Evolutionary conservation across 2,329 filamentous ascomycete genomes (phyloP), one percentile per base, ranked within the genome.

Genomic region (Fusarium euwallaceae): DNA sequence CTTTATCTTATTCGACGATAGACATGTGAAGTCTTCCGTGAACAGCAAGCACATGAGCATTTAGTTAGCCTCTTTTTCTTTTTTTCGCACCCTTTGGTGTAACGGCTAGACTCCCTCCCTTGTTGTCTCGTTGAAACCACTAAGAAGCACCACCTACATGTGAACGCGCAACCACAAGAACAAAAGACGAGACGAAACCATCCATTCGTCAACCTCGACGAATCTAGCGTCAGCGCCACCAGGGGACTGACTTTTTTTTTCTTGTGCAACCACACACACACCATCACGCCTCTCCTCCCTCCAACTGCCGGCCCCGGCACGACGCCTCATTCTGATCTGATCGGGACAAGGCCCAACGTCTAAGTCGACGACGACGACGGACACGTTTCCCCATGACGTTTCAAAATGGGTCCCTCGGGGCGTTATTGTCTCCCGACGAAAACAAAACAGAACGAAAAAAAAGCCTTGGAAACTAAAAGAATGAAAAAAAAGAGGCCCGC

Each of bases 181-280:
- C 45, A 43, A 58, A 63, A 72, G 69, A 72, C 69, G 48, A 66
- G 59, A 67, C 72, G 55, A 75, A 73, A 62, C 69, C 66, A 64
- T 61, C 67, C 58, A 64, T 67, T 75, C 58, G 56, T 64, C 58
- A 71, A 64, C 58, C 51, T 53, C 37, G 56, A 61, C 32, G 60
- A 39, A 66, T 74, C 67, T 75, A 71, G 75, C 69, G 71, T 71
- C 56, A 29, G 61, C 71, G 75, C 75, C 71, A 68, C 68, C 24
- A 48, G n/a, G 39, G n/a, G 39, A 41, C 58, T 59, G 61, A 60
- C 27, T 62, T 45, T 43, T 48, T 48, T 41, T 41, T 41, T 64
- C 45, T 45, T 41, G 53, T 58, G n/a, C 32, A 32, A 24, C 53
- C 20, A 34, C 27, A 22, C 53, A 22, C 53, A 20, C 32, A 27